Percentiles rank a stretch among this genome's conserved stretches.
Evolutionary conservation across 305 asterid species (phyloP).

Genomic region (Petunia hybrid): DNA sequence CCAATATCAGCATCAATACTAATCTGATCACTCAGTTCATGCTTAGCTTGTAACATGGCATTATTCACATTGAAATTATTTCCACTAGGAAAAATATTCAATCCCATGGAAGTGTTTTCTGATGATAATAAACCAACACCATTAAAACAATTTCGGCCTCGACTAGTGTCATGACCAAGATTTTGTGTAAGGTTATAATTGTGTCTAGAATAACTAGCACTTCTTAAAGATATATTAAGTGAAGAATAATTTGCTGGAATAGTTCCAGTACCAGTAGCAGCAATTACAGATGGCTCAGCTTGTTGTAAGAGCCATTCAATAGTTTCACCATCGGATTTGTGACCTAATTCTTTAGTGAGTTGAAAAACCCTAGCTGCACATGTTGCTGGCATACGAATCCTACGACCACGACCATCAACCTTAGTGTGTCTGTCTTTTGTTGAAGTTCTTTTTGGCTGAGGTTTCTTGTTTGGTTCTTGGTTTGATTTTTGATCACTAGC

Average conservation of each 20-base stretch:
- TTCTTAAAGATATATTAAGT: constrained; percentile 61
- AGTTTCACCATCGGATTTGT: constrained; percentile 76
- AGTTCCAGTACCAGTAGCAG: constrained; percentile 83
- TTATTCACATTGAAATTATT: constrained; percentile 29
- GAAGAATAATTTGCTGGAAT: constrained; percentile 73
- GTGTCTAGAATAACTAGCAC: constrained; percentile 56
- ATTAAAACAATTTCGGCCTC: constrained; percentile 42
- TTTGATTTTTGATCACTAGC: background rate
- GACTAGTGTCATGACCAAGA: constrained; percentile 37
- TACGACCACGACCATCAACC: constrained; percentile 80
- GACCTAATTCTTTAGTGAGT: constrained; percentile 72
- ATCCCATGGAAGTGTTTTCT: constrained; percentile 29
- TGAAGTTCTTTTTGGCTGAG: constrained; percentile 51
- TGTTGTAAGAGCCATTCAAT: constrained; percentile 78
- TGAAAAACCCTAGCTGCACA: constrained; percentile 85
- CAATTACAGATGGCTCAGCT: constrained; percentile 80
- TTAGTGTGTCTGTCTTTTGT: constrained; percentile 73
- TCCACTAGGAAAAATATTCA: constrained; percentile 39
- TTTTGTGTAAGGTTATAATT: constrained; percentile 40
- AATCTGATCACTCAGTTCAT: constrained; percentile 43
- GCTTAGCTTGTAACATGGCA: constrained; percentile 53
- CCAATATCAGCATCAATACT: constrained; percentile 31
- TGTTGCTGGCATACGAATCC: constrained; percentile 76
- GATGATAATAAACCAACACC: constrained; percentile 45
- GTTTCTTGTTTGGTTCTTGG: constrained; percentile 35